These are phyloP conservation scores for Cymodocea nodosa DNA, from an alignment of 116 monocot species.

Conservation along the genomic window DNA sequence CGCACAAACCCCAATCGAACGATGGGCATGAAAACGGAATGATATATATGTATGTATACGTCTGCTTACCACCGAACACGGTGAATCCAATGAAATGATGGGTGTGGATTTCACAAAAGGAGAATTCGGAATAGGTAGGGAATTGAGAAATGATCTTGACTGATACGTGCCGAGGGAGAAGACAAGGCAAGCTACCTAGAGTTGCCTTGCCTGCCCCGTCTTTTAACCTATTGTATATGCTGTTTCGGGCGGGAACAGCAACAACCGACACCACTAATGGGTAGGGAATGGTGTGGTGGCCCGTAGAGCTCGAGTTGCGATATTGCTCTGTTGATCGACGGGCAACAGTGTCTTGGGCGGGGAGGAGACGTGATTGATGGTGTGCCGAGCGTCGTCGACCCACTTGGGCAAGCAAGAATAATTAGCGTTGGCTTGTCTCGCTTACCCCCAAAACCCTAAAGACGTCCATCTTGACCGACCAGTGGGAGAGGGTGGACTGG, in stretches of 20 bases:
- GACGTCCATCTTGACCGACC: not conserved
- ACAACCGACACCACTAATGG: conserved; percentile 5
- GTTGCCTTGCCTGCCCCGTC: not conserved
- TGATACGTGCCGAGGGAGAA: not conserved
- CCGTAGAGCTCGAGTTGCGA: not conserved
- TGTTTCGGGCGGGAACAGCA: conserved; percentile 6
- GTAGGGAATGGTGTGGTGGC: conserved; percentile 4
- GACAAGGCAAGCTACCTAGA: not conserved
- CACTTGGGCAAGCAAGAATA: conserved; percentile 7
- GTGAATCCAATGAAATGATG: not conserved
- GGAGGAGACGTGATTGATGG: conserved; percentile 4
- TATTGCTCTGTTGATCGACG: not conserved
- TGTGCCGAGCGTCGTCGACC: not conserved
- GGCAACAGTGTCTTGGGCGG: not conserved
- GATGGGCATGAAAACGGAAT: too few species aligned
- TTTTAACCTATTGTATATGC: not conserved
- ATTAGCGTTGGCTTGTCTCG: conserved; percentile 8
- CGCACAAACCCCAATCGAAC: too few species aligned
- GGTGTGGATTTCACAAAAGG: not conserved
- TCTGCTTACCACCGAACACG: not conserved
- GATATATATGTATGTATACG: not conserved
- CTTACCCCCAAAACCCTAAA: not conserved
- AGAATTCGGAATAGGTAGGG: not conserved
- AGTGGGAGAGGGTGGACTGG: not conserved
- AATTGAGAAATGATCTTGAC: not conserved